Evolutionary conservation across 352 stramenopile species (phyloP).

Genomic region (Pelagophyceae sp.): DNA sequence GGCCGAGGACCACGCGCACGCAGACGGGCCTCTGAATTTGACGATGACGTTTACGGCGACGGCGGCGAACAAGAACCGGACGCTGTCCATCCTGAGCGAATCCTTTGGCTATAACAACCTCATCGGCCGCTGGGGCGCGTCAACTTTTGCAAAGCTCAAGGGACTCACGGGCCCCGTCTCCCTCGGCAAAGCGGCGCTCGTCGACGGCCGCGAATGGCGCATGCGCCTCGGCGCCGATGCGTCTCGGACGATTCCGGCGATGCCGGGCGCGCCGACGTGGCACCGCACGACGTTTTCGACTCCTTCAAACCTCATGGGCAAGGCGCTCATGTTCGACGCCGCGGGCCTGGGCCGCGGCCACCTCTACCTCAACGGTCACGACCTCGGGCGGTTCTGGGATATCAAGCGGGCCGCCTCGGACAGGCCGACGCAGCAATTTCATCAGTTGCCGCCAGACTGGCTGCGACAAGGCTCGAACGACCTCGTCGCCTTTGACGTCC

Average conservation of each 20-base stretch:
- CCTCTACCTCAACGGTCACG: slow-evolving; percentile 39
- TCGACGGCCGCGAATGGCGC: background rate
- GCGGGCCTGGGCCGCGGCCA: slow-evolving; percentile 28
- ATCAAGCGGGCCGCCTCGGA: slow-evolving; percentile 26
- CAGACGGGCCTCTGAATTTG: background rate
- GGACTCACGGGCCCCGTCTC: slow-evolving; percentile 34
- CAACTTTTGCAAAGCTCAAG: slow-evolving; percentile 34
- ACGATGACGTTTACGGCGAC: background rate
- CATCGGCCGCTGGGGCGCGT: slow-evolving; percentile 36
- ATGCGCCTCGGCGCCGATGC: background rate
- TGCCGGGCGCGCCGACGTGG: no score
- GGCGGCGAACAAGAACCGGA: slow-evolving; percentile 5
- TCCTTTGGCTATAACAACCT: slow-evolving; percentile 41
- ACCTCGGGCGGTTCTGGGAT: slow-evolving; percentile 42
- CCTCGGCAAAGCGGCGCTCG: slow-evolving; percentile 14
- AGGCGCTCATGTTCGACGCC: slow-evolving; percentile 27
- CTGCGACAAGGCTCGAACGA: background rate
- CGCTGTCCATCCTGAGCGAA: slow-evolving; percentile 32
- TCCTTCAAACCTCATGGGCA: slow-evolving; percentile 19
- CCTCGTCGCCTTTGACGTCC: background rate
- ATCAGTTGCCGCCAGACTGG: background rate
- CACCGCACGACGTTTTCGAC: no score
- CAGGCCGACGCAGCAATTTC: background rate
- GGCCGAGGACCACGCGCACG: background rate
- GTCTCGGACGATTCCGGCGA: no score